Conservation (phyloP, 352 stramenopile genomes). For the Pythium dissimile region DNA sequence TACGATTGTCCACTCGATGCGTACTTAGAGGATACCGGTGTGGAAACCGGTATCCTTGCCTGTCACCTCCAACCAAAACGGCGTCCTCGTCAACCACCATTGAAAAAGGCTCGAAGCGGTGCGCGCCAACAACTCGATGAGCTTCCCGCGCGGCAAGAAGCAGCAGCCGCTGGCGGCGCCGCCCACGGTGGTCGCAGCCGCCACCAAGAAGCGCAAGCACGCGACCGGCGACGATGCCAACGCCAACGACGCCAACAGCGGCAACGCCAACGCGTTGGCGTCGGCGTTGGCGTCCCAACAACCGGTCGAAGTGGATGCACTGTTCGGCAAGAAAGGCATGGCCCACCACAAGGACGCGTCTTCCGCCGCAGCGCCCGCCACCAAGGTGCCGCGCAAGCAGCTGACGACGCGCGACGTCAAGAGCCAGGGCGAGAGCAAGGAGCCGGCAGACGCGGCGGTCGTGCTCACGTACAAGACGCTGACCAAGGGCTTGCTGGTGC, state of each 20-base stretch:
- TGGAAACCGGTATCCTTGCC: neutral
- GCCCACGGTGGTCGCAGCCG: constrained; percentile 16
- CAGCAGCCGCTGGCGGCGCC: constrained; percentile 20
- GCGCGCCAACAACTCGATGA: constrained; percentile 27
- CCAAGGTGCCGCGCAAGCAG: constrained; percentile 24
- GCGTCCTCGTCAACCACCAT: neutral
- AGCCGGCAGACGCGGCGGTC: constrained; percentile 20
- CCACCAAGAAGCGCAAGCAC: constrained; percentile 49
- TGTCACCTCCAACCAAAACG: neutral
- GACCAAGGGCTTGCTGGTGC: constrained; percentile 64
- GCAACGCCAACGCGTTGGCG: constrained; percentile 4
- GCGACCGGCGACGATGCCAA: constrained; percentile 15
- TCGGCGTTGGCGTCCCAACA: too few relatives aligned
- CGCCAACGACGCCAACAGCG: constrained; percentile 5
- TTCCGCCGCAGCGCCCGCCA: constrained; percentile 20
- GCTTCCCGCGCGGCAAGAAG: constrained; percentile 78
- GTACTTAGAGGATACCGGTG: neutral
- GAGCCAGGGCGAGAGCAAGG: constrained; percentile 29
- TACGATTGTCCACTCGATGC: neutral
- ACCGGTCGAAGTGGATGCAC: constrained; percentile 38
- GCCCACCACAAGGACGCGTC: constrained; percentile 24
- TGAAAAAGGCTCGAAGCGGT: neutral
- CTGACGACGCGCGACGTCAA: constrained; percentile 10
- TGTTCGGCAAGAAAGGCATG: constrained; percentile 80
- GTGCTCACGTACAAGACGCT: constrained; percentile 71